These are phyloP conservation scores for Kwoniella europaea DNA, from an alignment of 768 basidiomycete species.

Conservation along the genomic window DNA sequence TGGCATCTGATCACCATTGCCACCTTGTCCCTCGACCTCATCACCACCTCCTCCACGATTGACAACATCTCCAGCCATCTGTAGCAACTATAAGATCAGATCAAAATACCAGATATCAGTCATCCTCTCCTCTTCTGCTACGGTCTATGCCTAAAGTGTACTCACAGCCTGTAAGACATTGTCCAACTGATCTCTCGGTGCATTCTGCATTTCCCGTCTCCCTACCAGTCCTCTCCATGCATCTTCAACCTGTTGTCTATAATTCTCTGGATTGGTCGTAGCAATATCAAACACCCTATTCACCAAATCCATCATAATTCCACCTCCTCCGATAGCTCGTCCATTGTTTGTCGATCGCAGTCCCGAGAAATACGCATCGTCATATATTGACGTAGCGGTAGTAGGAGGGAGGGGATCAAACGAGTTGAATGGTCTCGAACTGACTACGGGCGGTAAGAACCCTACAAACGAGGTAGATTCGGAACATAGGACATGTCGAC, in stretches of 20 bases:
- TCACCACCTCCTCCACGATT: constrained; percentile 14
- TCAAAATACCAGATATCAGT: not conserved
- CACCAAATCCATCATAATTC: constrained; percentile 33
- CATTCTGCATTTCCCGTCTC: constrained; percentile 22
- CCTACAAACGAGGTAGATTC: constrained; percentile 68
- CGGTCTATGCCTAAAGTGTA: not conserved
- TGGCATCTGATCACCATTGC: constrained; percentile 26
- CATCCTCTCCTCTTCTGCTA: not conserved
- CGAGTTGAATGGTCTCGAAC: constrained; percentile 66
- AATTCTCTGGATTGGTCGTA: constrained; percentile 28
- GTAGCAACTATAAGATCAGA: constrained; percentile 11
- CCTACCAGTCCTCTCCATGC: constrained; percentile 29
- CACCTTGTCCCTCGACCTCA: constrained; percentile 5
- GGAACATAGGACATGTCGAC: constrained; percentile 74
- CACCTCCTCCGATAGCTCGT: constrained; percentile 22
- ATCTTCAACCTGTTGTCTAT: constrained; percentile 29
- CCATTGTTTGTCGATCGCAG: not conserved
- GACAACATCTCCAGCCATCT: constrained; percentile 22
- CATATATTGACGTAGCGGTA: constrained; percentile 66
- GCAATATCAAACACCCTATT: constrained; percentile 36
- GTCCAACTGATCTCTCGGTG: constrained; percentile 39
- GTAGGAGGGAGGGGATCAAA: constrained; percentile 89
- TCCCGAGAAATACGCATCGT: constrained; percentile 71
- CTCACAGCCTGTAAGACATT: constrained; percentile 45
- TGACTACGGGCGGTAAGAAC: constrained; percentile 71